Percentiles rank a stretch among this genome's conserved stretches.
phyloP scores from a whole-genome alignment of 2,329 filamentous ascomycete genomes.

The Aspergillus latus region DNA sequence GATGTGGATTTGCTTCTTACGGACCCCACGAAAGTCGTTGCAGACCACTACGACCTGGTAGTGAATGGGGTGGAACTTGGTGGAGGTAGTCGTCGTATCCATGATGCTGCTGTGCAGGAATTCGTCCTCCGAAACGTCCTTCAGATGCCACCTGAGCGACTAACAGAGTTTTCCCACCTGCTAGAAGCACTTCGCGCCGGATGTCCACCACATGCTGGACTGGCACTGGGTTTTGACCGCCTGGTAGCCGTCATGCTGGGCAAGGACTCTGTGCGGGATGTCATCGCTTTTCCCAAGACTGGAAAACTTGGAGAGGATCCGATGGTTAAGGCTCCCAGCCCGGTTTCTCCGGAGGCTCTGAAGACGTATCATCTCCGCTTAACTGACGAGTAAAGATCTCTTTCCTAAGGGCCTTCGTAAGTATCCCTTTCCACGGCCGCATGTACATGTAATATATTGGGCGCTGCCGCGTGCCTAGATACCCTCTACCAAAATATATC shows the following conservation, averaged over 20 bases:
- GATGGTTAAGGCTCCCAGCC: conserved; percentile 74
- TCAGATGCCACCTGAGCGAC: conserved; percentile 68
- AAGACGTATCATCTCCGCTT: conserved; percentile 58
- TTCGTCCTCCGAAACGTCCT: conserved; percentile 82
- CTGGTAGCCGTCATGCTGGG: conserved; percentile 77
- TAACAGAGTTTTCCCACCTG: conserved; percentile 82
- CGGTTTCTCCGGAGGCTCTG: conserved; percentile 61
- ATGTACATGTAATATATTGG: neutral
- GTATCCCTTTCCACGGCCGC: neutral
- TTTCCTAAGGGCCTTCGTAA: neutral
- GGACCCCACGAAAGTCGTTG: conserved; percentile 70
- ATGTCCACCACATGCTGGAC: conserved; percentile 91
- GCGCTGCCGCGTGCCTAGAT: neutral
- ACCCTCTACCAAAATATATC: neutral
- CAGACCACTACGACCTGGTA: conserved; percentile 93
- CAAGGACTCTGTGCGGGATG: conserved; percentile 77
- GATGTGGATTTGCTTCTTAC: conserved; percentile 74
- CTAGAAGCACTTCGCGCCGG: conserved; percentile 78
- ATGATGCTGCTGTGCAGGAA: conserved; percentile 77
- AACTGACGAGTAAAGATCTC: conserved; percentile 18
- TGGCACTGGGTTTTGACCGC: conserved; percentile 89
- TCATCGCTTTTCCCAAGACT: conserved; percentile 95
- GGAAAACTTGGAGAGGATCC: conserved; percentile 85
- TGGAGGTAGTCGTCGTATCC: conserved; percentile 89
- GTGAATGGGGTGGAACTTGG: conserved; percentile 94